phyloP scores from a whole-genome alignment of 257 asterid species.

The Lithospermum erythrorhizon region DNA sequence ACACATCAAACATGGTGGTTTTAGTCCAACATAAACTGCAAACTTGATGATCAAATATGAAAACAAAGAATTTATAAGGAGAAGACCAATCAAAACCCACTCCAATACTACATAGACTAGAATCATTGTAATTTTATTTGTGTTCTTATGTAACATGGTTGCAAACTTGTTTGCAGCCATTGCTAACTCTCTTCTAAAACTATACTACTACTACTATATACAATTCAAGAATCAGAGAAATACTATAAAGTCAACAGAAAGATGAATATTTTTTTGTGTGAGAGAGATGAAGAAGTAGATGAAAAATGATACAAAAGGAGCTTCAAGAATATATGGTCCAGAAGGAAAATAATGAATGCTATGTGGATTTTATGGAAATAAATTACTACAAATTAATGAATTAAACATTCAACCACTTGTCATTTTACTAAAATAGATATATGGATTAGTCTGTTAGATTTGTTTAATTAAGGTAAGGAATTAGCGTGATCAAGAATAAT shows the following conservation, averaged over 20 bases:
- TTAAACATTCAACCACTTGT: slow-evolving; percentile 1
- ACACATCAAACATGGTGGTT: slow-evolving; percentile 84
- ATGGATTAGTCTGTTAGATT: slow-evolving; percentile 2
- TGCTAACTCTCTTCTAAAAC: slow-evolving; percentile 3
- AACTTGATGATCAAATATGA: slow-evolving; percentile 69
- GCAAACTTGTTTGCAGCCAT: slow-evolving; percentile 95
- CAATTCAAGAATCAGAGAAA: slow-evolving; percentile 15
- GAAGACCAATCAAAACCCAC: slow-evolving; percentile 66
- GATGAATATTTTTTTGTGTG: not conserved
- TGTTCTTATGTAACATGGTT: slow-evolving; percentile 59
- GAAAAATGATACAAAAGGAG: slow-evolving; percentile 28
- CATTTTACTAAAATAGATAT: not conserved
- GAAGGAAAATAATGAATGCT: too few species aligned
- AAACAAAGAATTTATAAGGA: slow-evolving; percentile 64
- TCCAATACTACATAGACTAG: slow-evolving; percentile 75
- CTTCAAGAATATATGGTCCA: slow-evolving; percentile 14
- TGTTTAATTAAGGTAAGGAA: not conserved
- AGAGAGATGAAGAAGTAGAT: slow-evolving; percentile 1
- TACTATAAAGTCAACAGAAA: not conserved
- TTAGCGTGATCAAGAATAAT: not conserved
- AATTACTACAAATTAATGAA: not conserved
- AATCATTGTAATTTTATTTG: slow-evolving; percentile 59
- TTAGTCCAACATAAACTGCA: slow-evolving; percentile 60
- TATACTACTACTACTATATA: slow-evolving; percentile 19
- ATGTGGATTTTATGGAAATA: slow-evolving; percentile 1